A percentile compares a stretch with the other conserved stretches of the same genome.
Conservation (phyloP, 306 rosid genomes). For the Quercus mongolica region DNA sequence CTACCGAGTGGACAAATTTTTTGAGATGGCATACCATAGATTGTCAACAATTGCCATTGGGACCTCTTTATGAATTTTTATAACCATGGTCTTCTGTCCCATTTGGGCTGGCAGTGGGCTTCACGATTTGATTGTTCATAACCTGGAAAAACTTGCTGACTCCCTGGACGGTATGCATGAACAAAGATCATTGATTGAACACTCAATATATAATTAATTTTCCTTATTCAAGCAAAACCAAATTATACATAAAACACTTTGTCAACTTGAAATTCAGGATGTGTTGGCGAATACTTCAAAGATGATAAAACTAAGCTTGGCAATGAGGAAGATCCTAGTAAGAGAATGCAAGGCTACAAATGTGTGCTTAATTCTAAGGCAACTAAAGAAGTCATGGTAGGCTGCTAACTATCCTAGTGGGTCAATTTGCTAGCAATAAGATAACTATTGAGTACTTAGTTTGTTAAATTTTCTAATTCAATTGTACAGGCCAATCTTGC, state of each 20-base stretch:
- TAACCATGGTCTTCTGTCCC: too few species aligned
- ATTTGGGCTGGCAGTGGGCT: too few species aligned
- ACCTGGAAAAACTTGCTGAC: too few species aligned
- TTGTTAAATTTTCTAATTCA: background rate
- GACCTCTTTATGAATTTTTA: too few species aligned
- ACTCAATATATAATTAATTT: too few species aligned
- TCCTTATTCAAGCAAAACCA: too few species aligned
- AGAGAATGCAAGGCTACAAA: conserved; percentile 29
- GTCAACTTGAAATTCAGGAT: background rate
- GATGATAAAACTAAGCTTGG: background rate
- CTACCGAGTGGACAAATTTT: too few species aligned
- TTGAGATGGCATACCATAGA: too few species aligned
- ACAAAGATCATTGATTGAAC: too few species aligned
- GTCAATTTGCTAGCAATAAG: too few species aligned
- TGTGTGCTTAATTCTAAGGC: conserved; percentile 35
- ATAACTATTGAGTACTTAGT: background rate
- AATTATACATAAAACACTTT: background rate
- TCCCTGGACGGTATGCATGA: background rate
- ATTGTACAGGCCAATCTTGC: conserved; percentile 27
- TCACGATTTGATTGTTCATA: too few species aligned
- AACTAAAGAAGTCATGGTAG: conserved; percentile 39
- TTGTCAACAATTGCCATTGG: too few species aligned
- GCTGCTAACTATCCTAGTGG: background rate
- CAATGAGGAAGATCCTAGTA: conserved; percentile 1
- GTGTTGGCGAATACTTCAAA: conserved; percentile 25